These are phyloP conservation scores for Echium plantagineum DNA, from an alignment of 257 asterid genomes.

Conservation along the genomic window DNA sequence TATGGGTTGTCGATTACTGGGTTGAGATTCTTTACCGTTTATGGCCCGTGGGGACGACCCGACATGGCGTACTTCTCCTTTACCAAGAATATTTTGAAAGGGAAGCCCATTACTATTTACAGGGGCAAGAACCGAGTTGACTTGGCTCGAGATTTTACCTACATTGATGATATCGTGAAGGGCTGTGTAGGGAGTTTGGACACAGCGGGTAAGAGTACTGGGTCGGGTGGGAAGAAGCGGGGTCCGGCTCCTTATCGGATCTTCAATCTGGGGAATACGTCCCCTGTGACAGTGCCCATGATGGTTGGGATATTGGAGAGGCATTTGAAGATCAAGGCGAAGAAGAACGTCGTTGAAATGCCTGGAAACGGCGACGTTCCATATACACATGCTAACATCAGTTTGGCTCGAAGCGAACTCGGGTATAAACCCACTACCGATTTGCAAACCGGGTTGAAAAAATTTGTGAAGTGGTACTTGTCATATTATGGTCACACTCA, in stretches of 20 bases:
- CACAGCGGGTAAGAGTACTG: constrained; percentile 66
- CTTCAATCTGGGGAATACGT: constrained; percentile 65
- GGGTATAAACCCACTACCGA: constrained; percentile 74
- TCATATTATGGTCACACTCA: constrained; percentile 51
- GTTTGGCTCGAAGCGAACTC: constrained; percentile 49
- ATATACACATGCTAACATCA: constrained; percentile 66
- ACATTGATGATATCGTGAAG: constrained; percentile 67
- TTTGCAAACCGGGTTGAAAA: constrained; percentile 76
- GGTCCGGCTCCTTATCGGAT: constrained; percentile 63
- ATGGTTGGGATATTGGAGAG: constrained; percentile 65
- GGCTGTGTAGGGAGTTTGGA: constrained; percentile 67
- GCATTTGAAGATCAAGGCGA: constrained; percentile 57
- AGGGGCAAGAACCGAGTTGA: constrained; percentile 68
- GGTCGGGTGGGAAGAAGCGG: constrained; percentile 73
- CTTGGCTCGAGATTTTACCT: constrained; percentile 72
- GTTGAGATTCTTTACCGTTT: constrained; percentile 63
- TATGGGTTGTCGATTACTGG: constrained; percentile 75
- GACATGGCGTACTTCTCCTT: constrained; percentile 82
- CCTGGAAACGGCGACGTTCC: constrained; percentile 94
- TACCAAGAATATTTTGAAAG: constrained; percentile 46
- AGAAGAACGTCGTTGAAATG: constrained; percentile 50
- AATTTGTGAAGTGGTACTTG: constrained; percentile 69
- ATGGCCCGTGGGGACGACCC: constrained; percentile 84
- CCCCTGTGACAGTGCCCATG: constrained; percentile 74
- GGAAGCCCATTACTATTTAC: constrained; percentile 53